Percentiles rank a stretch among this genome's conserved stretches.
Conservation (phyloP, 1,284 basidiomycete genomes). For the Neolentinus lepideus region DNA sequence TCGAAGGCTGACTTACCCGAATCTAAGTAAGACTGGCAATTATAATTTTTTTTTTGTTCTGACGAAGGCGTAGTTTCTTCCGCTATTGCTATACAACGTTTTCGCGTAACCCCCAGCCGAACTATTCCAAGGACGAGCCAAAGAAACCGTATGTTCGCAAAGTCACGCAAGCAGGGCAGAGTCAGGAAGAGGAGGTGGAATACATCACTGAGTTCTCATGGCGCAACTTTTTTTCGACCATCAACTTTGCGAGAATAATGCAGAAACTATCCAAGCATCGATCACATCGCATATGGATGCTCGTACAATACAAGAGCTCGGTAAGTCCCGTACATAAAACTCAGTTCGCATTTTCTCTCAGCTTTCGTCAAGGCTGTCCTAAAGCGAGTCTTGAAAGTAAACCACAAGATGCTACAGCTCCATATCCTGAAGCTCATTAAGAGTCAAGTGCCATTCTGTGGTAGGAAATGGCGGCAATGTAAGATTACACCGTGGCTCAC, state of each 20-base stretch:
- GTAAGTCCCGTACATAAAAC: conserved; percentile 37
- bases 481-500: conserved; percentile 18
- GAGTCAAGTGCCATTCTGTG: conserved; percentile 97
- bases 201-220: conserved; percentile 93
- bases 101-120: conserved; percentile 50
- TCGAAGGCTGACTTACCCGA: conserved; percentile 88
- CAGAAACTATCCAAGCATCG: conserved; percentile 96
- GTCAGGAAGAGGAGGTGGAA: conserved; percentile 81
- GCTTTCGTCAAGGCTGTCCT: conserved; percentile 67
- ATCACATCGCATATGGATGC: conserved; percentile 90
- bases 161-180: conserved; percentile 60
- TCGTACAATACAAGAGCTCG: conserved; percentile 98
- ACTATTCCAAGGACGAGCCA: conserved; percentile 48
- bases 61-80: conserved; percentile 70
- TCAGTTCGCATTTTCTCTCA: background rate
- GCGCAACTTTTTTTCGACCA: conserved; percentile 97
- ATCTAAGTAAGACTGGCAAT: conserved; percentile 55
- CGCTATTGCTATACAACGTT: conserved; percentile 82
- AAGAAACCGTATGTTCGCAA: conserved; percentile 46
- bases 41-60: conserved; percentile 9
- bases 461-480: conserved; percentile 98
- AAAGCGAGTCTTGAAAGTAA: conserved; percentile 90
- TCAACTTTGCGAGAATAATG: conserved; percentile 97
- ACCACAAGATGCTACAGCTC: conserved; percentile 90
- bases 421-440: conserved; percentile 98